These are phyloP conservation scores for Hemisphaericaspora xylofermentans DNA, from an alignment of 1,139 yeast species.

Conservation along the genomic window DNA sequence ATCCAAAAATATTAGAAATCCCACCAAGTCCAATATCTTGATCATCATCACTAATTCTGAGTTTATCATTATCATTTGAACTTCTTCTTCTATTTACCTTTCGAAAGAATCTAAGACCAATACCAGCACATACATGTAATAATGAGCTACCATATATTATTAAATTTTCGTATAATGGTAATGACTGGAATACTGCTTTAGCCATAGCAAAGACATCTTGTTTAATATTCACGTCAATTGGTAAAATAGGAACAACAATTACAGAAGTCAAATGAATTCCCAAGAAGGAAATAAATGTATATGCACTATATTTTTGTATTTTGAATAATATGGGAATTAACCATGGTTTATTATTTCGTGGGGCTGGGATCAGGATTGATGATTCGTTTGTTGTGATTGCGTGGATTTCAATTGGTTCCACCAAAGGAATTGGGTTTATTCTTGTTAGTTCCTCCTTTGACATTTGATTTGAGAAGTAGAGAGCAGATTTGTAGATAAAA, in stretches of 20 bases:
- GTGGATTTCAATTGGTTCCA: constrained; percentile 1
- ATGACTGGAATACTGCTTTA: constrained; percentile 57
- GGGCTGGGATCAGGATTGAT: neutral
- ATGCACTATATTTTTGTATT: constrained; percentile 62
- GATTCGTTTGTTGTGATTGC: neutral
- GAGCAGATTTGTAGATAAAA: too few relatives aligned
- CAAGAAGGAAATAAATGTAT: constrained; percentile 56
- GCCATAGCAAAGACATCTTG: constrained; percentile 62
- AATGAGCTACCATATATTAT: constrained; percentile 48
- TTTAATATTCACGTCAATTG: constrained; percentile 35
- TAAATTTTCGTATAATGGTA: constrained; percentile 48
- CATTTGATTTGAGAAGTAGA: neutral
- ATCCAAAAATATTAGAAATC: constrained; percentile 50
- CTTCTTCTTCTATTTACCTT: constrained; percentile 18
- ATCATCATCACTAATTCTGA: constrained; percentile 17
- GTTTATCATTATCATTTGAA: constrained; percentile 7
- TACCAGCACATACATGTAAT: constrained; percentile 56
- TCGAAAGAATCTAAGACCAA: constrained; percentile 43
- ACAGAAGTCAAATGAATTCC: constrained; percentile 61
- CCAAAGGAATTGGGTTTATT: constrained; percentile 11
- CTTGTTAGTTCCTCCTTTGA: constrained; percentile 4
- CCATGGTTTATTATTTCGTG: constrained; percentile 9
- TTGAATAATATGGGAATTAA: constrained; percentile 15
- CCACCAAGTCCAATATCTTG: constrained; percentile 62
- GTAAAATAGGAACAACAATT: constrained; percentile 51